phyloP scores from a whole-genome alignment of 208 protist genomes.

The Leishmania martiniquensis region DNA sequence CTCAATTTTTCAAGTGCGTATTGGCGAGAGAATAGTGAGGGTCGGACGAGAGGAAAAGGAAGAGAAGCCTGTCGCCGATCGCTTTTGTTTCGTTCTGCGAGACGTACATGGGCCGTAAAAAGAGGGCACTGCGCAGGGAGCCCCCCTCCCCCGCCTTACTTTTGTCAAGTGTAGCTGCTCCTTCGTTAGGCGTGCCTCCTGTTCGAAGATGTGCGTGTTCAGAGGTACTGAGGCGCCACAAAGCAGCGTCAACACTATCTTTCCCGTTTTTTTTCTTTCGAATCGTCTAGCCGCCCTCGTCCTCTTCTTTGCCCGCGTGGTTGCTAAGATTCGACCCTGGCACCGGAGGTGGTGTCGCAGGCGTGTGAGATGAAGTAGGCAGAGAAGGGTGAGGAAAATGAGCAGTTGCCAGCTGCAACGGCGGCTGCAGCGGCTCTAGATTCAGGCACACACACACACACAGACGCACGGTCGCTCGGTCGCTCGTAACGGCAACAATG shows the following conservation, averaged over 20 bases:
- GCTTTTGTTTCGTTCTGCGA: background rate
- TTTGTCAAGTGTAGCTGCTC: background rate
- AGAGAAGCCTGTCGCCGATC: background rate
- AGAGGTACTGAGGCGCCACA: background rate
- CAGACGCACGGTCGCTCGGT: background rate
- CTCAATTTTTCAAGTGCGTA: background rate
- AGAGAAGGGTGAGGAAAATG: background rate
- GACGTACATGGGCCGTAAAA: background rate
- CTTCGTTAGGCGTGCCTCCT: too few relatives aligned
- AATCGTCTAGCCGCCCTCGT: background rate
- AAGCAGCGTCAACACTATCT: background rate
- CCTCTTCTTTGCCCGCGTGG: background rate
- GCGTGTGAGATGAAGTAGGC: background rate
- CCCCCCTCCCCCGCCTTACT: background rate
- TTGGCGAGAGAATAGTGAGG: background rate
- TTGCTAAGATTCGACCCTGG: background rate
- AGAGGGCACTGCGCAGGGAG: background rate
- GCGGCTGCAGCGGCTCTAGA: background rate
- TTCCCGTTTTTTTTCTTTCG: background rate
- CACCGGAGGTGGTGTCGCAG: background rate
- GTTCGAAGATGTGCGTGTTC: background rate
- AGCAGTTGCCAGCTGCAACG: background rate
- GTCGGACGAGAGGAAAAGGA: background rate
- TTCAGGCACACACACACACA: slow-evolving; percentile 7
- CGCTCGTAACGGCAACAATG: background rate